Evolutionary conservation across 768 basidiomycete species (phyloP), one percentile per base, ranked within the genome.

Genomic region (Cystobasidium ongulense): DNA sequence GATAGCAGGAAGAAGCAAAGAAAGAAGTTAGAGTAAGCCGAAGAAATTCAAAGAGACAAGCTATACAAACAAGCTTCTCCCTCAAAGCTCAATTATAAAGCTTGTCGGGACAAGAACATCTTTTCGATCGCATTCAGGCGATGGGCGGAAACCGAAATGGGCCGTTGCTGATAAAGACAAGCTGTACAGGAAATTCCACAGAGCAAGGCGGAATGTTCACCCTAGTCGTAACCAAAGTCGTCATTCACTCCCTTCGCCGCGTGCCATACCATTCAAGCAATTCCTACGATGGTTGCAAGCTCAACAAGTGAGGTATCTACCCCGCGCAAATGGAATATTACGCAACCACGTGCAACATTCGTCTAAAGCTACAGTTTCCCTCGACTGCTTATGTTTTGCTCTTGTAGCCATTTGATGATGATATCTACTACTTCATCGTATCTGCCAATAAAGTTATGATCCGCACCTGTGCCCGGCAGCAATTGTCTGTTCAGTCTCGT

Each of bases 391-490:
- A 64, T 27, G 5, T 53, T 35, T 53, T 33, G 68, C 35, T 59
- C 11, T 4, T 38, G 33, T 25, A 71, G 31, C 68, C 68, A 71
- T 29, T 5, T 38, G 25, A 71, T n/a, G 36, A 71, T 59, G 17
- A 54, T 31, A 3, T 29, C 38, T 13, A 71, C 68, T 10, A 71
- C 68, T 35, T 71, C 68, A 59, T 71, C 68, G 31, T 39, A 71
- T 38, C 68, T 11, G 46, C 68, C 68, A 36, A 71, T 71, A 53
- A 57, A 71, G 36, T 71, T 71, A 36, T 71, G 68, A 59, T 71
- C 68, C 31, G 10, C 68, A 21, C 35, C 68, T 64, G 33, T 23
- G 8, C 23, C 5, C 17, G 38, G 63, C 4, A 46, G 10, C 2
- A 64, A 59, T 11, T 27, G 10, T 29, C 57, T 15, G 57, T 23